Percentiles rank a stretch among this genome's conserved stretches.
These are phyloP conservation scores for Basipetospora chlamydospora DNA, from an alignment of 2,329 filamentous ascomycete species.

Conservation along the genomic window DNA sequence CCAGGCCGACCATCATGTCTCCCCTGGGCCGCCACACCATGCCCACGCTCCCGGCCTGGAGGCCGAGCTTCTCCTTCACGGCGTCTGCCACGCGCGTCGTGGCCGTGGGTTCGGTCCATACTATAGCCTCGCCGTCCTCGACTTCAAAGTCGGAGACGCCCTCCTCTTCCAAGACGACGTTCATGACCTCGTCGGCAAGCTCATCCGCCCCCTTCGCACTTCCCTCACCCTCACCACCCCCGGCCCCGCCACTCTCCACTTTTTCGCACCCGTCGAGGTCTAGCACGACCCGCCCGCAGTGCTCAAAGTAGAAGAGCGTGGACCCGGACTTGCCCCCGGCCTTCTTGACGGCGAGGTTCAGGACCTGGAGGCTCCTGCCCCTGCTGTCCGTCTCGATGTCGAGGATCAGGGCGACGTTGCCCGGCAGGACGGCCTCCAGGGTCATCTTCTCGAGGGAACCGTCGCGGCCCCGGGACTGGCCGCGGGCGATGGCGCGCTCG, in stretches of 20 bases:
- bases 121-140: conserved; percentile 1
- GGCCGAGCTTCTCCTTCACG: conserved; percentile 26
- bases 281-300: conserved; percentile 61
- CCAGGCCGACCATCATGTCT: conserved; percentile 51
- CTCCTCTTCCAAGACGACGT: conserved; percentile 4
- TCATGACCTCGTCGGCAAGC: conserved; percentile 8
- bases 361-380: conserved; percentile 54
- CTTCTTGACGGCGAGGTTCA: conserved; percentile 58
- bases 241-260: too few species aligned
- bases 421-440: conserved; percentile 68
- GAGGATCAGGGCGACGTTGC: conserved; percentile 63
- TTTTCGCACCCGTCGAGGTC: conserved; percentile 28
- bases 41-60: conserved; percentile 53
- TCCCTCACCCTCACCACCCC: not conserved
- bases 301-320: conserved; percentile 73
- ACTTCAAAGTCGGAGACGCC: conserved; percentile 7
- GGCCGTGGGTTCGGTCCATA: conserved; percentile 7
- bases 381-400: conserved; percentile 80
- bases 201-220: too few species aligned
- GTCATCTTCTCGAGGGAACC: conserved; percentile 68
- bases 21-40: conserved; percentile 68
- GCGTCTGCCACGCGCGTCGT: conserved; percentile 6
- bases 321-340: conserved; percentile 55
- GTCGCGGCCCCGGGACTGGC: conserved; percentile 65
- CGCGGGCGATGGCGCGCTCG: conserved; percentile 73